Base-by-base conservation (phyloP, 106 monocot species). In the Triglochin maritima region DNA sequence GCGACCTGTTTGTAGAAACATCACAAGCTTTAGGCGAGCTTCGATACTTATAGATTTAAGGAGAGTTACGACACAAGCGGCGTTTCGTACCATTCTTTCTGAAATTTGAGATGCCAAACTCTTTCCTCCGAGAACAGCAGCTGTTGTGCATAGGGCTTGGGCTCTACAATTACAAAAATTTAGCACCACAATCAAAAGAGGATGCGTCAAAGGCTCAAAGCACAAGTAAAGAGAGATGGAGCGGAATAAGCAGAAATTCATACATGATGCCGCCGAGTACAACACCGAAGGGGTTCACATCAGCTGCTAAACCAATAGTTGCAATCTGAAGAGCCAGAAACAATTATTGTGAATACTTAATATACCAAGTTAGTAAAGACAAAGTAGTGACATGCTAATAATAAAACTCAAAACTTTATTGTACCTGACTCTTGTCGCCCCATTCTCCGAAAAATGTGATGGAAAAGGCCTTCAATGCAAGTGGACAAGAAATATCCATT, bases 361-460 rank as follows among this genome's bases (percentile, higher is more conserved):
- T 14, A 48, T 29, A 2, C 8, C 46, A 16, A 50, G 50, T n/a
- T 13, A 45, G 3, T 4, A 14, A 3, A 68, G 47, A 64, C 44
- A 64, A 29, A 4, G 45, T 6, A 44, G 13, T 45, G 8, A 7
- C 14, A 8, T 64, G 10, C 6, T 9, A 47, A 13, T 44, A 46
- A 3, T 14, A 48, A 7, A 45, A 66, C 49, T 71, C 6, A 4
- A 46, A 43, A 43, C 10, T 46, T 7, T 10, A 6, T 8, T 11
- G n/a, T 85, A 96, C 96, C 91, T 96, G 96, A 70, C 96, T 96
- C 68, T 91, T 96, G 62, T 96, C 96, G 59, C 96, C 96, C 96
- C 96, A 96, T 55, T 96, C 96, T n/a, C 96, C 96, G 66, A 96
- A 96, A 88, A 96, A 96, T 57, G 85, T 96, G 29, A 96, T 91